Evolutionary conservation across 2,329 filamentous ascomycete species (phyloP).

Genomic region (Aspergillus proliferans): DNA sequence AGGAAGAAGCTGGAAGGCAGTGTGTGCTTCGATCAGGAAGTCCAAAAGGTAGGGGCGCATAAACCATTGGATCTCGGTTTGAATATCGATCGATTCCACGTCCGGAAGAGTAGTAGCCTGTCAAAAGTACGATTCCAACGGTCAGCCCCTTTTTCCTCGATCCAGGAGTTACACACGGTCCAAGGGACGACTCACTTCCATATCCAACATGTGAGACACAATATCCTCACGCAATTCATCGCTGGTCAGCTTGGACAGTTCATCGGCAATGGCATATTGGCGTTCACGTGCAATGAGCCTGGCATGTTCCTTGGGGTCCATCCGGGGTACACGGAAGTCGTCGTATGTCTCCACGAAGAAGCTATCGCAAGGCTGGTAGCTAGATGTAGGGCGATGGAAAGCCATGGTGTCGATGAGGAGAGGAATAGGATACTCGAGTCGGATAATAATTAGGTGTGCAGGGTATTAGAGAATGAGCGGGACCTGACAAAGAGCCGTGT

Average conservation of each 20-base stretch:
- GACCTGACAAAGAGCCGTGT: constrained; percentile 35
- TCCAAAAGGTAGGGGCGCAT: constrained; percentile 98
- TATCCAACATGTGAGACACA: constrained; percentile 85
- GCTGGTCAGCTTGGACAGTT: constrained; percentile 75
- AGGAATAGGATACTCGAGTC: constrained; percentile 11
- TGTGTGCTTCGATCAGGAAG: constrained; percentile 95
- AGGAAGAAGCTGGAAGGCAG: constrained; percentile 85
- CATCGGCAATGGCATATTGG: constrained; percentile 81
- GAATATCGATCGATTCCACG: constrained; percentile 96
- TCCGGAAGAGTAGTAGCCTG: constrained; percentile 84
- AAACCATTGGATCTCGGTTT: constrained; percentile 99
- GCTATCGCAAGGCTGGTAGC: constrained; percentile 60
- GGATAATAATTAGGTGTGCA: constrained; percentile 18
- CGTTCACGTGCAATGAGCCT: constrained; percentile 73
- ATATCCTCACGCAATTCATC: constrained; percentile 94
- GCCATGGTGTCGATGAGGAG: constrained; percentile 45
- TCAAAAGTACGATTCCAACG: constrained; percentile 18
- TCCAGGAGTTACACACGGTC: not conserved
- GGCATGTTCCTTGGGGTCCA: constrained; percentile 67
- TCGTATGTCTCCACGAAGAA: constrained; percentile 61
- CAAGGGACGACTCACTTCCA: constrained; percentile 59
- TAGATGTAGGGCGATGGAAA: constrained; percentile 46
- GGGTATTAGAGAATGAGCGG: constrained; percentile 33
- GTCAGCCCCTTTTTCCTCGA: not conserved
- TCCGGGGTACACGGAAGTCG: constrained; percentile 45